Base-by-base conservation (phyloP, 164 flowering plant species). In the Annona squamosa region DNA sequence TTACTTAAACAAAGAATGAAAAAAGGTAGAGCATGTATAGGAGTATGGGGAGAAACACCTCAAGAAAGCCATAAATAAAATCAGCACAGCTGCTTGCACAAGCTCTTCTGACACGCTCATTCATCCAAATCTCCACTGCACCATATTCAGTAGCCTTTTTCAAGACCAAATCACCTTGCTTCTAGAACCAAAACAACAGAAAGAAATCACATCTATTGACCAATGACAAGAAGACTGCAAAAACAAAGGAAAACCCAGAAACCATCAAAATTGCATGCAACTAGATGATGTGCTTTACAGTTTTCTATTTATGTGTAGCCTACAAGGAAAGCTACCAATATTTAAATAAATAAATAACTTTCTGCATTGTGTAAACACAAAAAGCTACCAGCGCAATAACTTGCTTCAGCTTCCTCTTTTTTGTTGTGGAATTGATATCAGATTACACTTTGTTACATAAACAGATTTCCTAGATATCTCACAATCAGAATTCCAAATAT, bases 111-210 rank as follows among this genome's bases (percentile, higher is more conserved):
- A 85, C 97, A 63, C 98, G 90, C 84, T 95, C 99, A 71, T 95
- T 95, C 99, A 95, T 95, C 99, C 99, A 95, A 82, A 95, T 93
- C 84, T 95, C 99, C 48, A 95, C 99, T 26, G 99, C 99, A 48
- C 99, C 98, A 86, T 90, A 95, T 76, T 95, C 99, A 44, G 93
- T 90, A 19, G 98, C 99, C 85, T 89, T 95, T 75, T 93, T 95
- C 86, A 95, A 74, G 48, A 95, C 99, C 67, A 93, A 75, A 72
- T 89, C 97, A 56, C 91, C 91, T 77, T 87, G 90, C 84, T 87
- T 84, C 72, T 74, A 70, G 17, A 67, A 76, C 52, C 48, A 79
- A 46, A 69, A 75, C 61, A 3, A 67, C 13, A 71, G 37, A 19
- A 46, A 71, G 73, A 61, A 4, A 63, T 46, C 56, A 46, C 46